Evolutionary conservation across 768 basidiomycete genomes (phyloP).

Genomic region (Lactarius tabidus): DNA sequence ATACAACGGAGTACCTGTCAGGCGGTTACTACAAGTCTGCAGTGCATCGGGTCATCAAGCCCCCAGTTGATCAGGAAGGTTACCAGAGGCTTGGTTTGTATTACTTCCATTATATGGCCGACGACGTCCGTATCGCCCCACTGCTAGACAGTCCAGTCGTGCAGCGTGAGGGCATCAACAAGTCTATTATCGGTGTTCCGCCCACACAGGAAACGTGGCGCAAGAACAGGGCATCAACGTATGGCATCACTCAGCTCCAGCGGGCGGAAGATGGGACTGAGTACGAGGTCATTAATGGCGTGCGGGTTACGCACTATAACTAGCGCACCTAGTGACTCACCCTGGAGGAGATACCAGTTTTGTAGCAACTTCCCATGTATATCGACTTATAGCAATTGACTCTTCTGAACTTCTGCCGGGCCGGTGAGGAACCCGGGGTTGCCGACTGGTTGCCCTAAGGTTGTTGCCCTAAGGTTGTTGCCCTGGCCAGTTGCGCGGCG

Average conservation of each 20-base stretch:
- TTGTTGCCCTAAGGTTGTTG: too few species aligned
- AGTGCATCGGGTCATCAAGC: conserved; percentile 38
- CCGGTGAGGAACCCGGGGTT: too few species aligned
- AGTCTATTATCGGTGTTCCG: conserved; percentile 29
- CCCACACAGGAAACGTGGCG: conserved; percentile 34
- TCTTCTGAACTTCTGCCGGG: neutral
- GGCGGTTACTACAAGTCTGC: conserved; percentile 38
- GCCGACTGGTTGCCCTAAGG: too few species aligned
- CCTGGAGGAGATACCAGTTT: neutral
- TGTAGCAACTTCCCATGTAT: neutral
- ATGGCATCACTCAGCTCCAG: conserved; percentile 33
- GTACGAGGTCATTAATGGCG: conserved; percentile 34
- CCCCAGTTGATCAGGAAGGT: conserved; percentile 35
- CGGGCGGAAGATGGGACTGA: conserved; percentile 33
- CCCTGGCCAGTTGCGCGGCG: too few species aligned
- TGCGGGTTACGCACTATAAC: conserved; percentile 35
- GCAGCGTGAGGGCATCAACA: conserved; percentile 32
- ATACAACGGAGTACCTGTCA: conserved; percentile 35
- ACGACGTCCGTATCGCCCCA: conserved; percentile 32
- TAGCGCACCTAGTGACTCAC: conserved; percentile 5
- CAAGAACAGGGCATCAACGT: conserved; percentile 31
- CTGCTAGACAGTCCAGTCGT: conserved; percentile 33
- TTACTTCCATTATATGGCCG: conserved; percentile 36
- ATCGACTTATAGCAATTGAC: neutral
- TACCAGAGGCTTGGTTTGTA: conserved; percentile 35